phyloP scores from a whole-genome alignment of 2,329 filamentous ascomycete species.

The Beauveria sp. region DNA sequence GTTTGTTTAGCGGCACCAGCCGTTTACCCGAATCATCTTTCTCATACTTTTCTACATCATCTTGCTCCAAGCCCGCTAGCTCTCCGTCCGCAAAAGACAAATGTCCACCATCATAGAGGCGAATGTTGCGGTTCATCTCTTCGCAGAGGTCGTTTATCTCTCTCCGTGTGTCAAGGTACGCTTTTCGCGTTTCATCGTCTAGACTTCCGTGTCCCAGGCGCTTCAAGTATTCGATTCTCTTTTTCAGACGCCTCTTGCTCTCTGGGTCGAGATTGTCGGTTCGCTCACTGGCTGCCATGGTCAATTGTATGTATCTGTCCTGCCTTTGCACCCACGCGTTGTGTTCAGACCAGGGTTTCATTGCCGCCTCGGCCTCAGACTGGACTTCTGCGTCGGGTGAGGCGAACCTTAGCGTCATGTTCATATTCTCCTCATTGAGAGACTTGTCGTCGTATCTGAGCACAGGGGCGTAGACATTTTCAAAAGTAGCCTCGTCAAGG shows the following conservation, averaged over 20 bases:
- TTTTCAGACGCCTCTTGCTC: background rate
- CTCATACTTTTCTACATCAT: too few relatives aligned
- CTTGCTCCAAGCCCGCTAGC: too few relatives aligned
- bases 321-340: background rate
- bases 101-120: too few relatives aligned
- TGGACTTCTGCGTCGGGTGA: background rate
- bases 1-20: too few relatives aligned
- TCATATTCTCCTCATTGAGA: background rate
- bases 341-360: background rate
- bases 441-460: background rate
- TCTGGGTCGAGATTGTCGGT: background rate
- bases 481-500: background rate
- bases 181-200: constrained; percentile 38
- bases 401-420: background rate
- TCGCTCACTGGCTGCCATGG: background rate
- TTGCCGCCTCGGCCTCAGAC: background rate
- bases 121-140: too few relatives aligned
- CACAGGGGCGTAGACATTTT: background rate
- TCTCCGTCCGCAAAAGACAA: too few relatives aligned
- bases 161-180: constrained; percentile 35
- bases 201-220: constrained; percentile 43
- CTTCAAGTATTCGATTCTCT: constrained; percentile 19
- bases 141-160: too few relatives aligned
- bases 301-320: background rate
- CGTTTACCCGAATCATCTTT: too few relatives aligned